Evolutionary conservation across 2,329 filamentous ascomycete species (phyloP).

Genomic region (Penicillium sp.): DNA sequence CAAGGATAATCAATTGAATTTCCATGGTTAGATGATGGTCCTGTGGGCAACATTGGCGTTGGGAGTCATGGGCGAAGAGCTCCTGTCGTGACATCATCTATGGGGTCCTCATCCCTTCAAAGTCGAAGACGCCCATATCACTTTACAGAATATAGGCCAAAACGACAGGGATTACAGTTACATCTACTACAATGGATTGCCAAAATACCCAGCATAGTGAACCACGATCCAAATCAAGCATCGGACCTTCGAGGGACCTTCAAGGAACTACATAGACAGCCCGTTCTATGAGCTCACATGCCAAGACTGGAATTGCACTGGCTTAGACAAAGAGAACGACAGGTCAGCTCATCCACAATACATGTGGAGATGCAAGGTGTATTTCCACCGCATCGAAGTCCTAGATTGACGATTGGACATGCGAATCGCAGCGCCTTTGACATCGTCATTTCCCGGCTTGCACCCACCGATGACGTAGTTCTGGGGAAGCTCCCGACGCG

Average conservation of each 20-base stretch:
- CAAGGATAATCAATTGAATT: background rate
- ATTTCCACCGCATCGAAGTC: background rate
- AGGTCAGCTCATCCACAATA: slow-evolving; percentile 5
- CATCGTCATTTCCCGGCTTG: slow-evolving; percentile 24
- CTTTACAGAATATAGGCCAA: too few relatives aligned
- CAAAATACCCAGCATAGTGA: too few relatives aligned
- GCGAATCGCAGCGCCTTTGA: slow-evolving; percentile 4
- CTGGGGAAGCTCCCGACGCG: slow-evolving; percentile 14
- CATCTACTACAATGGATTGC: too few relatives aligned
- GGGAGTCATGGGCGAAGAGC: slow-evolving; percentile 5
- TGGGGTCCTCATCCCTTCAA: background rate
- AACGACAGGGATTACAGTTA: background rate
- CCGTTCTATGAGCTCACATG: background rate
- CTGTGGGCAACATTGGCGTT: background rate
- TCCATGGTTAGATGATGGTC: background rate
- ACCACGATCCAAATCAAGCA: too few relatives aligned
- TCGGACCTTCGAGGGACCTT: too few relatives aligned
- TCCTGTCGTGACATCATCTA: slow-evolving; percentile 14
- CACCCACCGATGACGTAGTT: slow-evolving; percentile 24
- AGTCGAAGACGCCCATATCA: background rate
- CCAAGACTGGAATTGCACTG: slow-evolving; percentile 9
- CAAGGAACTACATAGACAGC: too few relatives aligned
- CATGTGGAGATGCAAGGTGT: slow-evolving; percentile 10
- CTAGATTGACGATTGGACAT: slow-evolving; percentile 3
- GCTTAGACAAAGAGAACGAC: background rate